Evolutionary conservation across 805 yeast genomes (phyloP).

Genomic region (Metschnikowia baotianmanensis): DNA sequence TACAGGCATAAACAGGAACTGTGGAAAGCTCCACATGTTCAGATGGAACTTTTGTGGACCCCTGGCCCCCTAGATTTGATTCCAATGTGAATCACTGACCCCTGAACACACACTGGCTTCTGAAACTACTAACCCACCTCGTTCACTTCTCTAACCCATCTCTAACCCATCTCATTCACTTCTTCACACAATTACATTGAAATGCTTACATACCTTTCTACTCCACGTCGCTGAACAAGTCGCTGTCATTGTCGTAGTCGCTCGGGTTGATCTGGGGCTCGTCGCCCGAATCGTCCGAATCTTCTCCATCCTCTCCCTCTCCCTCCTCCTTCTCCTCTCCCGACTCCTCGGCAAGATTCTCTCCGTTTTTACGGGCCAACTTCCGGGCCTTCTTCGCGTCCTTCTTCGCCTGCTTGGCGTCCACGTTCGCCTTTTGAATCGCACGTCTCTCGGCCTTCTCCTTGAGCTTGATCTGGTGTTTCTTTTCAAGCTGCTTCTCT

Average conservation of each 20-base stretch:
- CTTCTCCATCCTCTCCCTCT: constrained; percentile 26
- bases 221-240: constrained; percentile 40
- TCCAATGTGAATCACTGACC: no score
- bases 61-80: no score
- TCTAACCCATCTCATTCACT: not conserved
- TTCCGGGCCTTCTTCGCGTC: constrained; percentile 71
- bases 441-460: constrained; percentile 70
- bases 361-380: constrained; percentile 47
- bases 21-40: no score
- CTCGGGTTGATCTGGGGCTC: constrained; percentile 39
- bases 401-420: constrained; percentile 69
- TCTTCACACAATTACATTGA: no score
- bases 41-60: no score
- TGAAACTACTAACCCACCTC: no score
- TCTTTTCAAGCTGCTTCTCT: constrained; percentile 57
- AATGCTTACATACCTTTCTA: constrained; percentile 3
- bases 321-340: constrained; percentile 25
- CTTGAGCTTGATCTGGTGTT: constrained; percentile 59
- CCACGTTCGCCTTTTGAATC: constrained; percentile 76
- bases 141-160: not conserved
- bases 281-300: constrained; percentile 25
- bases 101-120: no score
- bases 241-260: constrained; percentile 52
- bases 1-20: not conserved
- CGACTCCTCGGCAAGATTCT: constrained; percentile 26